Percentiles rank a stretch among this genome's conserved stretches.
Evolutionary conservation across 2,329 filamentous ascomycete genomes (phyloP).

Genomic region (Verticillium dahliae): DNA sequence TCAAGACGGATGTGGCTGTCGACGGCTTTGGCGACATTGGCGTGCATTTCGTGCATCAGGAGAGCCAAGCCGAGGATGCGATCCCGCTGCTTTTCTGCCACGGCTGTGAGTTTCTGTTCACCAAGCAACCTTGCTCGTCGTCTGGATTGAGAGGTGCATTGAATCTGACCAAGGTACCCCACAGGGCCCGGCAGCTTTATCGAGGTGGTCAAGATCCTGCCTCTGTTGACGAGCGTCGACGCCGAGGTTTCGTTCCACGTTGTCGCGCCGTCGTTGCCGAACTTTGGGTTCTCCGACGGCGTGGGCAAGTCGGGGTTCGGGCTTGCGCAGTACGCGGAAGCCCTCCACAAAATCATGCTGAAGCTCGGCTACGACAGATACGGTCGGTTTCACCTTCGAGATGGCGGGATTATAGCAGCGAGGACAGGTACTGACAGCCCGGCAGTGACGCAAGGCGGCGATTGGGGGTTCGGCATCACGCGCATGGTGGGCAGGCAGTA

Average conservation of each 20-base stretch:
- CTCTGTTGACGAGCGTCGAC: conserved; percentile 28
- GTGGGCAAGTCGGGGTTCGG: conserved; percentile 22
- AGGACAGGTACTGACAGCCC: conserved; percentile 11
- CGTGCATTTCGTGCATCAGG: conserved; percentile 59
- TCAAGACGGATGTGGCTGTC: conserved; percentile 41
- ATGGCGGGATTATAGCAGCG: conserved; percentile 6
- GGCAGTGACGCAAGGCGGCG: conserved; percentile 54
- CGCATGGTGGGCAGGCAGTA: conserved; percentile 55
- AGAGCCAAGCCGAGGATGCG: conserved; percentile 39
- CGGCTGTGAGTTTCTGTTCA: conserved; percentile 37
- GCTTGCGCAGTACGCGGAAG: conserved; percentile 37
- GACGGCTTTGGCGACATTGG: conserved; percentile 52
- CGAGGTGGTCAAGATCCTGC: conserved; percentile 58
- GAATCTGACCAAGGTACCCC: neutral
- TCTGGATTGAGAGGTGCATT: too few relatives aligned
- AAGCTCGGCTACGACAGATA: conserved; percentile 60
- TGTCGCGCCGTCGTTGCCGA: conserved; percentile 51
- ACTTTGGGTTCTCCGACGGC: conserved; percentile 42
- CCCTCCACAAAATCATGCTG: conserved; percentile 61
- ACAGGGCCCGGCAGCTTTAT: conserved; percentile 60
- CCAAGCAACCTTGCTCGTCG: too few relatives aligned
- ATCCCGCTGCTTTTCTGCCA: conserved; percentile 64
- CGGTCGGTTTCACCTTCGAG: conserved; percentile 18
- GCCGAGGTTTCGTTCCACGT: conserved; percentile 43
- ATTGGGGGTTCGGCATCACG: conserved; percentile 65